These are phyloP conservation scores for Aspergillus wentii DNA, from an alignment of 495 filamentous ascomycete genomes.

Conservation along the genomic window DNA sequence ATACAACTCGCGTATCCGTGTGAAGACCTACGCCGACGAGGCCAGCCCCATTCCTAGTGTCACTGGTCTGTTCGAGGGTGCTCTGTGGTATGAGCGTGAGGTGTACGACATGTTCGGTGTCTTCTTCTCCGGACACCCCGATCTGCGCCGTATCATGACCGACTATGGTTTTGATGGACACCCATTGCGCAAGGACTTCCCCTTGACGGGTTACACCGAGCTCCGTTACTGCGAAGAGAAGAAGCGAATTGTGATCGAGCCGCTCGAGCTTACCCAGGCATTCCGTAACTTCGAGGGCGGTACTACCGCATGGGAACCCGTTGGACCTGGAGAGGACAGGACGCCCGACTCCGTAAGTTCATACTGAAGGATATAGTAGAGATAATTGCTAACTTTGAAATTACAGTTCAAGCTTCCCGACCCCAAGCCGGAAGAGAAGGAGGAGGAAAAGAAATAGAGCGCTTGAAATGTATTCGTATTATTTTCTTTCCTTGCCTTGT, in stretches of 20 bases:
- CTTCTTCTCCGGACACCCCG: constrained; percentile 92
- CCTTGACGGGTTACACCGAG: constrained; percentile 97
- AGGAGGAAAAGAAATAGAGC: constrained; percentile 89
- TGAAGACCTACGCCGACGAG: constrained; percentile 99
- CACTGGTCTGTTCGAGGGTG: constrained; percentile 81
- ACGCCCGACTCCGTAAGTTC: constrained; percentile 67
- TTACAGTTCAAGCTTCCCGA: constrained; percentile 82
- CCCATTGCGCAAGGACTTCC: constrained; percentile 96
- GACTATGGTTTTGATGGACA: constrained; percentile 99
- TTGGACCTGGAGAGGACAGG: constrained; percentile 73
- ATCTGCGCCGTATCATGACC: constrained; percentile 97
- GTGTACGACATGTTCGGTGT: constrained; percentile 97
- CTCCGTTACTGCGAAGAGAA: constrained; percentile 98
- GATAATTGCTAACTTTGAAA: too few relatives aligned
- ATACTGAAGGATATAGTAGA: neutral
- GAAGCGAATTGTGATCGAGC: constrained; percentile 98
- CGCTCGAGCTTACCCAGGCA: constrained; percentile 95
- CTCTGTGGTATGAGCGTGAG: constrained; percentile 98
- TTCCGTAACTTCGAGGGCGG: constrained; percentile 97
- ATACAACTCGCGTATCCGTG: constrained; percentile 91
- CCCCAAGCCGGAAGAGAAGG: constrained; percentile 88
- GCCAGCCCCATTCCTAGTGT: constrained; percentile 90
- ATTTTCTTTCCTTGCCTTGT: constrained; percentile 21
- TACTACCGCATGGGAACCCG: constrained; percentile 72
- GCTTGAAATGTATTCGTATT: constrained; percentile 34